phyloP scores from a whole-genome alignment of 2,329 filamentous ascomycete genomes.

The Diaporthe citrichinensis region DNA sequence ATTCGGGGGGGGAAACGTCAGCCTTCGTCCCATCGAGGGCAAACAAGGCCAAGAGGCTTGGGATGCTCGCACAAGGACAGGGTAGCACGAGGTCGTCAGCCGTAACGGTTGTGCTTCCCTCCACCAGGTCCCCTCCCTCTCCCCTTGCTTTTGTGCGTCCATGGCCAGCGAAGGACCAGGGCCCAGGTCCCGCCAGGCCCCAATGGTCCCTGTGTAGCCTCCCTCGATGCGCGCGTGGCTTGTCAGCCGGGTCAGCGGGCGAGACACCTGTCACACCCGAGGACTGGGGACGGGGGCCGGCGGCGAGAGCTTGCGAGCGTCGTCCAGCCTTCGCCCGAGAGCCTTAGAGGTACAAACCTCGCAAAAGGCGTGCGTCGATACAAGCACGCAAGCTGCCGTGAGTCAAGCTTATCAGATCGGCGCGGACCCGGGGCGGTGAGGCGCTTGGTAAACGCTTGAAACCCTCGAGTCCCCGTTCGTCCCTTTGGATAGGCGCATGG shows the following conservation, averaged over 20 bases:
- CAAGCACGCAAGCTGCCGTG: slow-evolving; percentile 23
- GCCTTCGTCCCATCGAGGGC: slow-evolving; percentile 1
- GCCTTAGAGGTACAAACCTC: neutral
- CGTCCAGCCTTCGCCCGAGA: neutral
- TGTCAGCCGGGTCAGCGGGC: slow-evolving; percentile 19
- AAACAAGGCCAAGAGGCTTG: slow-evolving; percentile 24
- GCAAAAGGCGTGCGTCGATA: neutral
- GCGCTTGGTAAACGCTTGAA: slow-evolving; percentile 6
- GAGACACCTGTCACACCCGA: slow-evolving; percentile 7
- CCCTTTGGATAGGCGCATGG: neutral
- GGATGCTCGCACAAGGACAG: slow-evolving; percentile 5
- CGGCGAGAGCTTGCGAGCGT: neutral
- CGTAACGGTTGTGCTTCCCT: neutral
- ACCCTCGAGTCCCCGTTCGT: slow-evolving; percentile 6
- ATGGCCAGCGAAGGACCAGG: neutral
- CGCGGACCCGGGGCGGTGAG: slow-evolving; percentile 24
- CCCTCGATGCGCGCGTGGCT: neutral
- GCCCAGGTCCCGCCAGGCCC: neutral
- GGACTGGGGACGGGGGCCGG: neutral
- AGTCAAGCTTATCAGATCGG: slow-evolving; percentile 29
- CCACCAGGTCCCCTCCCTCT: neutral
- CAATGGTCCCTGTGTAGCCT: neutral
- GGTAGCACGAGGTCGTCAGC: neutral
- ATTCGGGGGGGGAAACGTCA: neutral
- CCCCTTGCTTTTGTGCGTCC: neutral